Conservation (phyloP, 2,329 filamentous ascomycete genomes). For the Mycosphaerella arachidis region DNA sequence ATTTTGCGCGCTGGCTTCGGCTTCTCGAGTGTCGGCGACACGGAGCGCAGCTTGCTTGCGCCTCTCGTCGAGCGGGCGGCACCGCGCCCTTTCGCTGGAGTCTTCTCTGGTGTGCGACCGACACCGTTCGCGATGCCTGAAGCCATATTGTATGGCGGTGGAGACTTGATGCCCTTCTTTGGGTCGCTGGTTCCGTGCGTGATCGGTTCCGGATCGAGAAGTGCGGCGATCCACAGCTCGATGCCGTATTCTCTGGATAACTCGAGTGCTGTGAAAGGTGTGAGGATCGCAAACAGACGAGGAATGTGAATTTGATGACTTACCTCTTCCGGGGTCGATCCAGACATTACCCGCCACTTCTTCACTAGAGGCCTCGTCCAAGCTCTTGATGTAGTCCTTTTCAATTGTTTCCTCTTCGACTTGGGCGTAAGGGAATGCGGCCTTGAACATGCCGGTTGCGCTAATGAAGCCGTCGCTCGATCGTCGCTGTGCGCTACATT, state of each 20-base stretch:
- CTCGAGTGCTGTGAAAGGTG: conserved; percentile 59
- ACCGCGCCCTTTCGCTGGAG: conserved; percentile 10
- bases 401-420: conserved; percentile 68
- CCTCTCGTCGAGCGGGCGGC: conserved; percentile 31
- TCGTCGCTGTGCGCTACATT: conserved; percentile 55
- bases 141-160: conserved; percentile 64
- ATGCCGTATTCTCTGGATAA: conserved; percentile 87
- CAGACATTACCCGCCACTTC: conserved; percentile 96
- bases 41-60: conserved; percentile 55
- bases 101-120: conserved; percentile 24
- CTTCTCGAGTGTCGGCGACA: conserved; percentile 51
- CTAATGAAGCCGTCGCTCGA: conserved; percentile 81
- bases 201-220: conserved; percentile 84
- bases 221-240: conserved; percentile 80
- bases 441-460: conserved; percentile 89
- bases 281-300: conserved; percentile 11
- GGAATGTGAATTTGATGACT: conserved; percentile 12
- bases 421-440: conserved; percentile 69
- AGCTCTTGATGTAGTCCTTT: conserved; percentile 78
- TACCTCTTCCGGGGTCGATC: conserved; percentile 74
- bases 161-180: conserved; percentile 67
- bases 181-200: conserved; percentile 57
- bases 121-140: conserved; percentile 27
- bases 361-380: conserved; percentile 75
- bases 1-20: conserved; percentile 43